Evolutionary conservation across 352 stramenopile genomes (phyloP).

Genomic region (Blastocystis sp.): DNA sequence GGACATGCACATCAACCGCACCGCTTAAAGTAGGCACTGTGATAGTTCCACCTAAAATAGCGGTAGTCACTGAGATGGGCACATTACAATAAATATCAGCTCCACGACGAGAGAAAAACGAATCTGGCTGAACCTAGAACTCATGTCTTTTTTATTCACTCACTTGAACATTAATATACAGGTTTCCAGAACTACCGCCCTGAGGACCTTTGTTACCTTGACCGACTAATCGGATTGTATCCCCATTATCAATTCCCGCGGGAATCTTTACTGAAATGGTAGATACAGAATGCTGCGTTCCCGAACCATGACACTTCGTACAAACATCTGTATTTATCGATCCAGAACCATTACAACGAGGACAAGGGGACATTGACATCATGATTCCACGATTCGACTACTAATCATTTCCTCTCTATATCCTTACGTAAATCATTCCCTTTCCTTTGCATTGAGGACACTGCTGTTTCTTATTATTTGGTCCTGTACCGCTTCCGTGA

Average conservation of each 20-base stretch:
- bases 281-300: conserved; percentile 70
- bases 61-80: conserved; percentile 81
- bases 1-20: conserved; percentile 76
- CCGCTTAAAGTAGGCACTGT: conserved; percentile 82
- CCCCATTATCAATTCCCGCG: conserved; percentile 41
- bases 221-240: conserved; percentile 33
- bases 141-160: conserved; percentile 69
- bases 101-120: conserved; percentile 84
- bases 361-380: conserved; percentile 61
- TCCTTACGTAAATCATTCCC: conserved; percentile 71
- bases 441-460: conserved; percentile 80
- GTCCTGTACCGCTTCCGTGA: conserved; percentile 75
- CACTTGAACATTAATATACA: conserved; percentile 83
- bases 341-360: conserved; percentile 16
- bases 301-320: conserved; percentile 77
- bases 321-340: conserved; percentile 81
- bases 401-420: not conserved
- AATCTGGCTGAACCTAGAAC: conserved; percentile 71
- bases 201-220: conserved; percentile 69
- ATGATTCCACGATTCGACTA: conserved; percentile 58
- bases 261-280: conserved; percentile 86
- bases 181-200: conserved; percentile 79
- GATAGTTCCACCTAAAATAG: conserved; percentile 78
- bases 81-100: conserved; percentile 82
- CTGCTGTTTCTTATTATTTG: conserved; percentile 79